These are phyloP conservation scores for Naganishia vaughanmartiniae DNA, from an alignment of 768 basidiomycete species.

Conservation along the genomic window DNA sequence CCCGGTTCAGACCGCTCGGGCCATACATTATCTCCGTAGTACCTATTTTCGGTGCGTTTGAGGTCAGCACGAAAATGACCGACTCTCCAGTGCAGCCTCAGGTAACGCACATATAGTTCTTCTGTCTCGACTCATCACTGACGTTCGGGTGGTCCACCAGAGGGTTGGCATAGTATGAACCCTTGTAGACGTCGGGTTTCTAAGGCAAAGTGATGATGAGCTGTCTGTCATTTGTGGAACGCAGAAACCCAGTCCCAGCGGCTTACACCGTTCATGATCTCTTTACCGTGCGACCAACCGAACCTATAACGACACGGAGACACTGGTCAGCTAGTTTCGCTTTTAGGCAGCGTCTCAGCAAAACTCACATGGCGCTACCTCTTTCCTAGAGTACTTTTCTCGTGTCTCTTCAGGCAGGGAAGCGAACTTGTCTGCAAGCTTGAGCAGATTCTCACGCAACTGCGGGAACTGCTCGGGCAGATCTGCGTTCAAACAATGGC, in stretches of 20 bases:
- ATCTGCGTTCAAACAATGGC: constrained; percentile 54
- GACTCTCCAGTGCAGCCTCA: not conserved
- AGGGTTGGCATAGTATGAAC: constrained; percentile 89
- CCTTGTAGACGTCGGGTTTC: constrained; percentile 72
- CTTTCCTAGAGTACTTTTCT: constrained; percentile 72
- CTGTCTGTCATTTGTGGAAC: not conserved
- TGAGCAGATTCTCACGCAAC: constrained; percentile 71
- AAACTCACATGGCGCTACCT: constrained; percentile 67
- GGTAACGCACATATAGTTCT: constrained; percentile 62
- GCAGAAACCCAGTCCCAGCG: not conserved
- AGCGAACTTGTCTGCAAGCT: constrained; percentile 72
- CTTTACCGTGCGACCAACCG: constrained; percentile 99
- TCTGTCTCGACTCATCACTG: constrained; percentile 57
- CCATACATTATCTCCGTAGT: constrained; percentile 89
- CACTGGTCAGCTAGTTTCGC: not conserved
- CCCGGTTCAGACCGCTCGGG: constrained; percentile 38
- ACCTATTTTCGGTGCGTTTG: constrained; percentile 45
- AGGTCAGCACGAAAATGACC: not conserved
- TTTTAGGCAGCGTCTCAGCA: not conserved
- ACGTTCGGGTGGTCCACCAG: constrained; percentile 67
- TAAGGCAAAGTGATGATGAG: not conserved
- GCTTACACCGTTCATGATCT: constrained; percentile 83
- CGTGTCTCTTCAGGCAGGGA: constrained; percentile 64
- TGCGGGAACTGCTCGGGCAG: constrained; percentile 65
- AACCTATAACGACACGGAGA: constrained; percentile 60